These are phyloP conservation scores for Aspergillus uvarum DNA, from an alignment of 2,329 filamentous ascomycete species.

Conservation along the genomic window DNA sequence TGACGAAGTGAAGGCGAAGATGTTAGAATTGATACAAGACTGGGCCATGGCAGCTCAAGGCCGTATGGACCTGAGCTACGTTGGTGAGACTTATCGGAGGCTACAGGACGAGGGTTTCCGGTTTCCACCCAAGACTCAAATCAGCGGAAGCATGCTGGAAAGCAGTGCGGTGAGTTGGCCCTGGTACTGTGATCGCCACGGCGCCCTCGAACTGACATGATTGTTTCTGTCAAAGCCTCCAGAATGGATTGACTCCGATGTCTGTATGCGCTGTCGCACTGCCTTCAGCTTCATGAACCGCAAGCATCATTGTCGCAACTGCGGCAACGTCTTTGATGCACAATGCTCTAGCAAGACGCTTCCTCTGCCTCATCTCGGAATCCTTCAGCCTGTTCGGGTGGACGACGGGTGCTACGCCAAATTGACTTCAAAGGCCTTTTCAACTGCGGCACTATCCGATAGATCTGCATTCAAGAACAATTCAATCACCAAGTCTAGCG, in stretches of 20 bases:
- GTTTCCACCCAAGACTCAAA: conserved; percentile 82
- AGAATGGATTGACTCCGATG: conserved; percentile 96
- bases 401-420: conserved; percentile 95
- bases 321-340: conserved; percentile 94
- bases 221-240: conserved; percentile 63
- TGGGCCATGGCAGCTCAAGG: conserved; percentile 91
- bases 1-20: conserved; percentile 81
- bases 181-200: neutral
- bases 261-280: conserved; percentile 96
- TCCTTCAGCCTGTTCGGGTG: conserved; percentile 84
- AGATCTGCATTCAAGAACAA: conserved; percentile 46
- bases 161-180: conserved; percentile 75
- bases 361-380: conserved; percentile 87
- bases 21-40: conserved; percentile 86
- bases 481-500: conserved; percentile 63
- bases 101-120: conserved; percentile 82
- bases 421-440: conserved; percentile 68
- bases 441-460: conserved; percentile 43
- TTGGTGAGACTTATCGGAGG: conserved; percentile 80
- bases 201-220: neutral
- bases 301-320: conserved; percentile 98
- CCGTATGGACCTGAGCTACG: conserved; percentile 77
- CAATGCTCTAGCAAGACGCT: conserved; percentile 88
- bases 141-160: conserved; percentile 97
- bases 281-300: conserved; percentile 96